A percentile compares a stretch with the other conserved stretches of the same genome.
Conservation (phyloP, 805 yeast species). For the Zygoascus bituminiphila region DNA sequence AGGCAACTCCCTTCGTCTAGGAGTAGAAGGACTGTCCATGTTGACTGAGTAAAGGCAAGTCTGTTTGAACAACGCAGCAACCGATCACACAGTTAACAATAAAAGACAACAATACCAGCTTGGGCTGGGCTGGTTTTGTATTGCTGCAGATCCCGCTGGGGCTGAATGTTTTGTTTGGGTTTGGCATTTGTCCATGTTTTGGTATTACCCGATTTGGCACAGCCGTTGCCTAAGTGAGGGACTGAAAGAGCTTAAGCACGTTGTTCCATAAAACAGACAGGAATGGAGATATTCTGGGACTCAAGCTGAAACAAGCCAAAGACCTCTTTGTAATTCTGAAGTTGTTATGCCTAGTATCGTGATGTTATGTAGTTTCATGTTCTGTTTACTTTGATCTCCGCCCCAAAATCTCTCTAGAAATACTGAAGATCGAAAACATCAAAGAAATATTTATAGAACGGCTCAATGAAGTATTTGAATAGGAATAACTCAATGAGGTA, state of each 20-base stretch:
- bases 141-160: not conserved
- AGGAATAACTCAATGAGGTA: too few species aligned
- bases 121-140: not conserved
- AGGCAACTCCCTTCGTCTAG: slow-evolving; percentile 14
- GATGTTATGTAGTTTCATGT: too few species aligned
- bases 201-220: slow-evolving; percentile 1
- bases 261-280: too few species aligned
- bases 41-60: not conserved
- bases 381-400: too few species aligned
- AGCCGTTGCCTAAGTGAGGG: not conserved
- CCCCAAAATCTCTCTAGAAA: too few species aligned
- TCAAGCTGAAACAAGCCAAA: not conserved
- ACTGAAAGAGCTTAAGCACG: too few species aligned
- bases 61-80: not conserved
- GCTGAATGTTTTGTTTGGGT: not conserved
- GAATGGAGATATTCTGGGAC: not conserved
- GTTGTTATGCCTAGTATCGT: too few species aligned
- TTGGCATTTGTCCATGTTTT: not conserved
- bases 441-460: too few species aligned
- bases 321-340: too few species aligned
- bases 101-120: not conserved
- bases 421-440: too few species aligned
- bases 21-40: slow-evolving; percentile 7
- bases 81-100: not conserved
- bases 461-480: too few species aligned